Evolutionary conservation across 2,329 filamentous ascomycete genomes (phyloP).

Genomic region (Nectriaceae sp.): DNA sequence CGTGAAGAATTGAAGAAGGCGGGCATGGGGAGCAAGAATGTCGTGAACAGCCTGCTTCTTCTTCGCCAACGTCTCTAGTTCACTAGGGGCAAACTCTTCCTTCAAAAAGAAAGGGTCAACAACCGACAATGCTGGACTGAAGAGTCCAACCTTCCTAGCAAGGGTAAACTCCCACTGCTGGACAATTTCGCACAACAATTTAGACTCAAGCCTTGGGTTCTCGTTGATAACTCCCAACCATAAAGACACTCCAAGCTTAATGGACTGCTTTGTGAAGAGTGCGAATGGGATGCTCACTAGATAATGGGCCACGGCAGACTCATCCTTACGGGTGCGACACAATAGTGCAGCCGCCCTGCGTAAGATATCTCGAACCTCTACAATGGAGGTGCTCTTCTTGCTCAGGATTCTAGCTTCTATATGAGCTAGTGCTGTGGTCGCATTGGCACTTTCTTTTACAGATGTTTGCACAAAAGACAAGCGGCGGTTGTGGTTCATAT

Average conservation of each 20-base stretch:
- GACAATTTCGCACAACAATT: constrained; percentile 82
- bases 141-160: constrained; percentile 75
- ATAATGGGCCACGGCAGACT: constrained; percentile 79
- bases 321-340: constrained; percentile 74
- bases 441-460: constrained; percentile 58
- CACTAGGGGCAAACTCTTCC: constrained; percentile 90
- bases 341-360: constrained; percentile 83
- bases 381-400: constrained; percentile 69
- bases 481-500: constrained; percentile 57
- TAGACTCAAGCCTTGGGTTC: constrained; percentile 83
- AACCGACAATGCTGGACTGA: constrained; percentile 72
- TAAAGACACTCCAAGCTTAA: constrained; percentile 91
- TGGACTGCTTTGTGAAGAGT: constrained; percentile 91
- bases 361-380: constrained; percentile 78
- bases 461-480: constrained; percentile 54
- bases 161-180: constrained; percentile 90
- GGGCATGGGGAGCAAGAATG: constrained; percentile 81
- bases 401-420: constrained; percentile 71
- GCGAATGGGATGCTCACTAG: constrained; percentile 91
- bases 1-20: constrained; percentile 82
- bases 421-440: constrained; percentile 67
- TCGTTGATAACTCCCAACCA: constrained; percentile 98
- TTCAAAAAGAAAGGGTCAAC: constrained; percentile 87
- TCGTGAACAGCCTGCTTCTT: constrained; percentile 80
- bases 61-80: constrained; percentile 72